Evolutionary conservation across 2,329 filamentous ascomycete species (phyloP).

Genomic region (Cladophialophora chaetospira): DNA sequence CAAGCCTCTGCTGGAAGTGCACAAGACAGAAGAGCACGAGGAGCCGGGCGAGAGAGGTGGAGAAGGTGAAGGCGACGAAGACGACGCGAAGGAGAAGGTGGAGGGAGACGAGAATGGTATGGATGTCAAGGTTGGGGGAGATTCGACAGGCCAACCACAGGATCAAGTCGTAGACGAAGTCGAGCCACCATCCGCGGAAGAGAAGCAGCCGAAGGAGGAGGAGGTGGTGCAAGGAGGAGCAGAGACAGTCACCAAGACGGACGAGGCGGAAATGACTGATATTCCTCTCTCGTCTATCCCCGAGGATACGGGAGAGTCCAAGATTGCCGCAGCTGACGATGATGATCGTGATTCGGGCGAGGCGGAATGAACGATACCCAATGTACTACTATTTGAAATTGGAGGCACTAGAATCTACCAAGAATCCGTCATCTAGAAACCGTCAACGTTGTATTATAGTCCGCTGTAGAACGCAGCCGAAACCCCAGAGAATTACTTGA

Average conservation of each 20-base stretch:
- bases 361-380: not conserved
- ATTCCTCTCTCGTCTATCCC: not conserved
- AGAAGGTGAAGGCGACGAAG: conserved; percentile 1
- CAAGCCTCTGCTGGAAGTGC: conserved; percentile 39
- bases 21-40: conserved; percentile 5
- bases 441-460: no score
- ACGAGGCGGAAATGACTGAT: conserved; percentile 23
- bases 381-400: not conserved
- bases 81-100: conserved; percentile 1
- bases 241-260: not conserved
- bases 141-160: not conserved
- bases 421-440: no score
- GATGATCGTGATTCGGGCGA: conserved; percentile 12
- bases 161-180: not conserved
- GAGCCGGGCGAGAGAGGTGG: conserved; percentile 11
- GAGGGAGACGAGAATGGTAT: conserved; percentile 1
- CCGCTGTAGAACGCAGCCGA: no score
- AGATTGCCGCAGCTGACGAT: not conserved
- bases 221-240: not conserved
- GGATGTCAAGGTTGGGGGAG: not conserved
- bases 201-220: not conserved
- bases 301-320: conserved; percentile 2
- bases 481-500: no score
- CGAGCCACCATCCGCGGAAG: not conserved
- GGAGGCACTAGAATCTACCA: no score